These are phyloP conservation scores for Phytophthora europaea DNA, from an alignment of 352 stramenopile genomes.

Conservation along the genomic window DNA sequence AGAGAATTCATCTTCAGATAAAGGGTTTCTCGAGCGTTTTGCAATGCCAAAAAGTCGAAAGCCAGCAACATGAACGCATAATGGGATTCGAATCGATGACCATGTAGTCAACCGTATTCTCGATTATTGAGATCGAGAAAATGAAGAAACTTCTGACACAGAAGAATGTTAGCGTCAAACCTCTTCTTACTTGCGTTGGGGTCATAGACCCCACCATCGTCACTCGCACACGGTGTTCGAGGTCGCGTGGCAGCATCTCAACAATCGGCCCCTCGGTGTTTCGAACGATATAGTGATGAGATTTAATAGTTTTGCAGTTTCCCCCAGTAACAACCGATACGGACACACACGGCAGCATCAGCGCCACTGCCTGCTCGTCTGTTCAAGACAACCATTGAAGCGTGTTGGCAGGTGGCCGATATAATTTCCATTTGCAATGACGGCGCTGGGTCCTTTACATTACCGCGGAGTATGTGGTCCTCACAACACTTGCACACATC, in stretches of 20 bases:
- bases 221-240: neutral
- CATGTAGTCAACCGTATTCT: slow-evolving; percentile 13
- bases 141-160: neutral
- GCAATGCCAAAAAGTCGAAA: slow-evolving; percentile 25
- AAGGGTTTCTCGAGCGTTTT: slow-evolving; percentile 23
- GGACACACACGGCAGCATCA: slow-evolving; percentile 4
- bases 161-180: neutral
- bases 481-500: neutral
- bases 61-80: slow-evolving; percentile 39
- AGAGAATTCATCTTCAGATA: slow-evolving; percentile 28
- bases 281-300: slow-evolving; percentile 19
- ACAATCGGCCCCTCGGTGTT: slow-evolving; percentile 23
- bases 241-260: slow-evolving; percentile 11
- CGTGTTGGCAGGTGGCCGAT: neutral
- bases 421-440: neutral
- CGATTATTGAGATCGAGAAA: neutral
- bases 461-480: neutral
- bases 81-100: slow-evolving; percentile 33
- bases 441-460: neutral
- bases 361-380: neutral
- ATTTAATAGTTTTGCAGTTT: slow-evolving; percentile 3
- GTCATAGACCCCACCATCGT: slow-evolving; percentile 13
- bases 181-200: neutral
- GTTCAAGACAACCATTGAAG: neutral
- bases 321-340: slow-evolving; percentile 12